Evolutionary conservation across 2,329 filamentous ascomycete genomes (phyloP), one percentile per base, ranked within the genome.

Genomic region (Thelonectria discophora): DNA sequence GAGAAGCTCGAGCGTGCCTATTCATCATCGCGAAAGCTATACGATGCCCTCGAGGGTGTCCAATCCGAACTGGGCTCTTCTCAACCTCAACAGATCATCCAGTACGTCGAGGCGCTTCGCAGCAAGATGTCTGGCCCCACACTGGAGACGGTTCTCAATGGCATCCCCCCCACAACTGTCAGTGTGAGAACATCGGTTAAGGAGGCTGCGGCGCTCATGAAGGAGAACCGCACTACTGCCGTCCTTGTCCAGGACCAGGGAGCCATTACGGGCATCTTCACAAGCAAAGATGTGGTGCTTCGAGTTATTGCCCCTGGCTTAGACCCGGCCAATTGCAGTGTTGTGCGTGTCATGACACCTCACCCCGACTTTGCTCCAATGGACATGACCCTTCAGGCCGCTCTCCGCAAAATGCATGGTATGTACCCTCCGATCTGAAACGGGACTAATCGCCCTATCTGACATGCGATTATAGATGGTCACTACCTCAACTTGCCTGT

Each of bases 321-420:
- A 62, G 95, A 99, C 77, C 95, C 95, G 47, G 86, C 88, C 62
- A 98, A 90, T 73, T 99, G 95, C 85, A 98, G 94, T 76, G 95
- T 99, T 64, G 94, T 99, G 67, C 90, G 95, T 71, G 95, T 99
- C 69, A 99, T 99, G 95, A 99, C 95, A 34, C 95, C 95, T 67
- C 95, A 99, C 76, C 95, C 95, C 7, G 95, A 99, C 78, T 99
- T 99, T 85, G 95, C 95, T 58, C 94, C 95, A 30, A 92, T 97
- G 82, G 94, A 98, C 78, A 98, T 99, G 95, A 98, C 90, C 78
- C 98, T 99, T 74, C 95, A 99, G 81, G 93, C 94, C 69, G 95
- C 95, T 73, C 87, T 99, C 56, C 90, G 95, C 72, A 99, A 99
- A 85, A 99, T 99, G 95, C 95, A 99, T 77, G 94, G 93, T 95